phyloP scores from a whole-genome alignment of 2,329 filamentous ascomycete species.

The Aureobasidium sp. region DNA sequence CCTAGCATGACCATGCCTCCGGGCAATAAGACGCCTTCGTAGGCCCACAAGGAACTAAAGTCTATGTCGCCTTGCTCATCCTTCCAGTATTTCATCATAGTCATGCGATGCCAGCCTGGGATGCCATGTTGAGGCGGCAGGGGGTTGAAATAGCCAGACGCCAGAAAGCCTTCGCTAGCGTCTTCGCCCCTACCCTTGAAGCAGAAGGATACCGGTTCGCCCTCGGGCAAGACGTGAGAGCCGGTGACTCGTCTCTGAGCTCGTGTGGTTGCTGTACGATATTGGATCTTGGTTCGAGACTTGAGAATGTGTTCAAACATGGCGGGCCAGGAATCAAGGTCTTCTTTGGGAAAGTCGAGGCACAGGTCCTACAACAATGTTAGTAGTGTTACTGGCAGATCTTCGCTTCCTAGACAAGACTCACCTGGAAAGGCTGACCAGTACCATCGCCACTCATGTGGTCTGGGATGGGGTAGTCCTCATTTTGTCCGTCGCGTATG shows the following conservation, averaged over 20 bases:
- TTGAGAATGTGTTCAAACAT: slow-evolving; percentile 36
- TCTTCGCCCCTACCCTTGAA: slow-evolving; percentile 36
- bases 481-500: slow-evolving; percentile 22
- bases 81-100: slow-evolving; percentile 48
- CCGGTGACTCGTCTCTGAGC: slow-evolving; percentile 23
- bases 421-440: slow-evolving; percentile 25
- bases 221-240: neutral
- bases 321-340: slow-evolving; percentile 29
- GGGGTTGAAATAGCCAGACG: slow-evolving; percentile 43
- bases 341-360: slow-evolving; percentile 26
- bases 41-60: slow-evolving; percentile 39
- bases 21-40: slow-evolving; percentile 43
- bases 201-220: slow-evolving; percentile 23
- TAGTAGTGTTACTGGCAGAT: neutral
- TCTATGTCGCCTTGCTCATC: slow-evolving; percentile 19
- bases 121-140: slow-evolving; percentile 44
- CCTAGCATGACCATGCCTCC: slow-evolving; percentile 42
- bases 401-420: slow-evolving; percentile 18
- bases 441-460: slow-evolving; percentile 30
- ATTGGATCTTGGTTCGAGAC: slow-evolving; percentile 25
- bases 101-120: slow-evolving; percentile 48
- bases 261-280: slow-evolving; percentile 23
- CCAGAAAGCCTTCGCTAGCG: slow-evolving; percentile 26
- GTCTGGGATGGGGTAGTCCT: slow-evolving; percentile 21
- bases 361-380: slow-evolving; percentile 25